phyloP scores from a whole-genome alignment of 1,284 basidiomycete genomes.

The Cutaneotrichosporon spelunceum region DNA sequence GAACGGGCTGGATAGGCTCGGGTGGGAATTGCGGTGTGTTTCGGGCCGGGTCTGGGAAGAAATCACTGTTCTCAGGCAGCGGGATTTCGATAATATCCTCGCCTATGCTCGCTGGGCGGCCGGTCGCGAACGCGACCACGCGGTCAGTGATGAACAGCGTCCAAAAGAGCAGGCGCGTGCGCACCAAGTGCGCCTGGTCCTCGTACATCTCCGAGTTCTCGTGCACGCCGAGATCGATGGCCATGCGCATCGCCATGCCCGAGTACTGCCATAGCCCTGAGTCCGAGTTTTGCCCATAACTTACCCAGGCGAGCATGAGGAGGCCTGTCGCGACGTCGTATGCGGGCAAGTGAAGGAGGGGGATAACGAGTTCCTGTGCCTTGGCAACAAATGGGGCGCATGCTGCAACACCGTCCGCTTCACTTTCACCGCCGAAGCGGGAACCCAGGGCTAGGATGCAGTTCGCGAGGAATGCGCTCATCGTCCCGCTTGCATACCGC shows the following conservation, averaged over 20 bases:
- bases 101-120: conserved; percentile 46
- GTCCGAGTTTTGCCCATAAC: conserved; percentile 53
- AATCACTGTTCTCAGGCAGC: conserved; percentile 51
- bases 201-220: conserved; percentile 53
- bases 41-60: conserved; percentile 48
- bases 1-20: conserved; percentile 46
- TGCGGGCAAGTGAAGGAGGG: conserved; percentile 52
- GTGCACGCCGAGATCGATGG: conserved; percentile 53
- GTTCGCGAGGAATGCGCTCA: conserved; percentile 52
- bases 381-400: conserved; percentile 53
- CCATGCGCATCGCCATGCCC: conserved; percentile 54
- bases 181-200: conserved; percentile 47
- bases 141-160: conserved; percentile 52
- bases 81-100: conserved; percentile 54
- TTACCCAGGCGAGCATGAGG: conserved; percentile 51
- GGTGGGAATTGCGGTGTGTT: conserved; percentile 25
- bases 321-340: conserved; percentile 51
- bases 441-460: conserved; percentile 49
- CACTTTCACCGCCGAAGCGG: conserved; percentile 29
- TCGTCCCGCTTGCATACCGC: conserved; percentile 51
- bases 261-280: conserved; percentile 50
- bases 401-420: conserved; percentile 29
- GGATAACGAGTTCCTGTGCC: conserved; percentile 52
- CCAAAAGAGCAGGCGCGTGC: conserved; percentile 52
- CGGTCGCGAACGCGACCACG: conserved; percentile 49